A percentile compares a stretch with the other conserved stretches of the same genome.
These are phyloP conservation scores for Psilocybe cubensis DNA, from an alignment of 768 basidiomycete genomes.

Conservation along the genomic window DNA sequence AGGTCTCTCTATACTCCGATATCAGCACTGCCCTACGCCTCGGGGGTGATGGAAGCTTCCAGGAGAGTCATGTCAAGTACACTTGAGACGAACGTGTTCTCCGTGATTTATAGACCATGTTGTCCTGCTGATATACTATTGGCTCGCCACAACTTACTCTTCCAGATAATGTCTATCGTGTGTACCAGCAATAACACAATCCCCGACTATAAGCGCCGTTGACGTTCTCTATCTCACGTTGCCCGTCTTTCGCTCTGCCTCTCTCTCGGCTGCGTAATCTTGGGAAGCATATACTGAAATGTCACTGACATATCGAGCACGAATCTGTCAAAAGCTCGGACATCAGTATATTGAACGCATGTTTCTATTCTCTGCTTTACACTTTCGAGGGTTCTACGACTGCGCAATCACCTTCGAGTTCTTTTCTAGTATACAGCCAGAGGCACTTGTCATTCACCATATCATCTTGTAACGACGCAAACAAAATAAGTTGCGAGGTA, in stretches of 20 bases:
- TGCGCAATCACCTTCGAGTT: background rate
- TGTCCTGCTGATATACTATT: background rate
- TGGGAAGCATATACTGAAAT: background rate
- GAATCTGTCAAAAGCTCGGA: slow-evolving; percentile 11
- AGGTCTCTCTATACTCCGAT: background rate
- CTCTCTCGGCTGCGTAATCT: background rate
- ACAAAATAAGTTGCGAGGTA: background rate
- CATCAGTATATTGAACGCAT: background rate
- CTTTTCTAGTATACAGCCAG: background rate
- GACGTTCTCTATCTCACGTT: background rate
- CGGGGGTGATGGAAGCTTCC: background rate
- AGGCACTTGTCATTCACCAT: background rate
- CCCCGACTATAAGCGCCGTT: background rate
- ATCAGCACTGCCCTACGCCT: background rate
- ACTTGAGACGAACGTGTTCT: background rate
- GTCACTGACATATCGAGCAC: background rate
- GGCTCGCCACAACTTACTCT: background rate
- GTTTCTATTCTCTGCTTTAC: background rate
- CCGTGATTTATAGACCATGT: background rate
- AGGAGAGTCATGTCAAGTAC: background rate
- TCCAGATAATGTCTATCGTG: background rate
- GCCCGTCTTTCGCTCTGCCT: background rate
- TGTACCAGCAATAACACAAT: background rate
- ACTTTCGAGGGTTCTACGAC: background rate
- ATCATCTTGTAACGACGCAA: too few relatives aligned